Percentiles rank a stretch among this genome's conserved stretches.
phyloP scores from a whole-genome alignment of 176 grass and related monocot genomes.

The Melocanna baccifera region DNA sequence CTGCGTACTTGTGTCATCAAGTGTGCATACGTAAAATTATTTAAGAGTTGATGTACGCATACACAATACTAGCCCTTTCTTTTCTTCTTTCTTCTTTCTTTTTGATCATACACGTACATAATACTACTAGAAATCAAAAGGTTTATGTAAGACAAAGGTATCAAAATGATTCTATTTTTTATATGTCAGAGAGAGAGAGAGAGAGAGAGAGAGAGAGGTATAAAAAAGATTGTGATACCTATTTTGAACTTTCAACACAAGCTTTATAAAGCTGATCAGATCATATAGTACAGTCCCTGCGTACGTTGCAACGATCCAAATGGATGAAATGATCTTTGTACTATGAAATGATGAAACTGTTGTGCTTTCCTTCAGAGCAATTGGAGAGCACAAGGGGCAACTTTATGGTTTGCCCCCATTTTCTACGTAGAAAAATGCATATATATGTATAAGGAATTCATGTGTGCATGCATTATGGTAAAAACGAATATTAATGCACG shows the following conservation, averaged over 20 bases:
- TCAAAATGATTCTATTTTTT: neutral
- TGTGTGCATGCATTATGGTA: neutral
- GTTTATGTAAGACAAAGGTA: slow-evolving; percentile 6
- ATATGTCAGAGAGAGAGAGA: neutral
- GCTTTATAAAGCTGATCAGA: neutral
- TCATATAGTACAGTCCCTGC: neutral
- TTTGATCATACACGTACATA: neutral
- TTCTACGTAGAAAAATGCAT: neutral
- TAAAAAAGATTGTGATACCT: slow-evolving; percentile 12
- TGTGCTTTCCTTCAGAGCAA: slow-evolving; percentile 12
- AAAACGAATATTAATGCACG: neutral
- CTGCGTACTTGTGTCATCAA: slow-evolving; percentile 32
- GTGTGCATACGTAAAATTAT: slow-evolving; percentile 34
- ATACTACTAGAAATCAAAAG: neutral
- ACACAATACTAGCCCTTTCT: neutral
- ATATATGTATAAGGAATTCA: neutral
- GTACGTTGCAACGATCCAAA: slow-evolving; percentile 16
- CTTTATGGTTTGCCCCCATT: neutral
- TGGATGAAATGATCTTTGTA: slow-evolving; percentile 26
- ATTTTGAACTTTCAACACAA: neutral
- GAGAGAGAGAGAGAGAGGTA: neutral
- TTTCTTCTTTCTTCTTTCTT: neutral
- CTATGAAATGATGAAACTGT: slow-evolving; percentile 35
- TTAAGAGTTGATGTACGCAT: slow-evolving; percentile 13
- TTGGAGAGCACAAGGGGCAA: neutral